Evolutionary conservation across 495 filamentous ascomycete genomes (phyloP).

Genomic region (Daldinia concentrica): DNA sequence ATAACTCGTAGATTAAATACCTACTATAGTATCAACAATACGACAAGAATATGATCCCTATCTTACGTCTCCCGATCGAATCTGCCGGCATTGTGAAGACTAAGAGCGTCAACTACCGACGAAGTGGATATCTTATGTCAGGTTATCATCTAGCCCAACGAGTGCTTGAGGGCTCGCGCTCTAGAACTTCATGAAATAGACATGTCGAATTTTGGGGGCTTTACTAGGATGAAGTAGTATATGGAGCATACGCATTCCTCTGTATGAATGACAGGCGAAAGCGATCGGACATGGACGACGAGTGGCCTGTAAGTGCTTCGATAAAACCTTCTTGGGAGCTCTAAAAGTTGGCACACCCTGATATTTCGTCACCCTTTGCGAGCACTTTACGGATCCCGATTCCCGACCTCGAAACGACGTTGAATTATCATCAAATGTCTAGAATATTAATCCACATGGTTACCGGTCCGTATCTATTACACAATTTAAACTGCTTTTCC

Average conservation of each 20-base stretch:
- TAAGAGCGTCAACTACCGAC: conserved; percentile 22
- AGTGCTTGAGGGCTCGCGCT: background rate
- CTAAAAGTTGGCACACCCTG: background rate
- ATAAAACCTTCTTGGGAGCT: conserved; percentile 24
- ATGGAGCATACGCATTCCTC: conserved; percentile 6
- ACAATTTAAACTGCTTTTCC: conserved; percentile 22
- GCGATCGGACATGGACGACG: conserved; percentile 16
- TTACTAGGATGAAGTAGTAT: background rate
- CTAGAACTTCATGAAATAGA: background rate
- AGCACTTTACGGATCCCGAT: conserved; percentile 19
- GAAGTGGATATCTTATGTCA: conserved; percentile 18
- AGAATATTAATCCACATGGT: conserved; percentile 22
- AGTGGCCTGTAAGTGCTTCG: conserved; percentile 15
- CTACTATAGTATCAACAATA: conserved; percentile 28
- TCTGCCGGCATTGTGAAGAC: conserved; percentile 29
- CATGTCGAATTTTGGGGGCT: conserved; percentile 1
- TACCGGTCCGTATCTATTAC: conserved; percentile 16
- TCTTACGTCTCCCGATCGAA: conserved; percentile 1
- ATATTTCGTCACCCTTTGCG: conserved; percentile 22
- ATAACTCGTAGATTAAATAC: conserved; percentile 7
- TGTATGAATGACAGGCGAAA: conserved; percentile 14
- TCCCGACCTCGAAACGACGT: conserved; percentile 16
- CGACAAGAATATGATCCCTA: conserved; percentile 13
- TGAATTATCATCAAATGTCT: conserved; percentile 1
- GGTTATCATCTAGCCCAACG: conserved; percentile 13